Conservation (phyloP, 148 eudicot species). For the Persicaria tinctoria region DNA sequence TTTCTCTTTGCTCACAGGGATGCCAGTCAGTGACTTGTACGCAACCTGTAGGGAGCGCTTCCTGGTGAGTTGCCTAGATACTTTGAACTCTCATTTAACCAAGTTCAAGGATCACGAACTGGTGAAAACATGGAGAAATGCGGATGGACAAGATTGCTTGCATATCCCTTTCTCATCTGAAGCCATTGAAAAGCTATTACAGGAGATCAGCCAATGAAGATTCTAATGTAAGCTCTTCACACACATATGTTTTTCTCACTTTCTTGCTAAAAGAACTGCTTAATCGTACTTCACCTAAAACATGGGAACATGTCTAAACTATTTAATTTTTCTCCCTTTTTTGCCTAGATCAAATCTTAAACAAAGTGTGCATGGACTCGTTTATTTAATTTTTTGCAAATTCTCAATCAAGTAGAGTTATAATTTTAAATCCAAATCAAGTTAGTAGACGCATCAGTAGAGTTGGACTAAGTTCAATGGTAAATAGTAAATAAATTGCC, state of each 20-base stretch:
- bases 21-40: conserved; percentile 57
- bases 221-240: background rate
- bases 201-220: conserved; percentile 43
- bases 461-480: too few species aligned
- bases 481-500: too few species aligned
- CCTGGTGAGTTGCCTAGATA: conserved; percentile 83
- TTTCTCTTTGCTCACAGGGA: conserved; percentile 34
- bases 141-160: conserved; percentile 91
- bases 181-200: conserved; percentile 66
- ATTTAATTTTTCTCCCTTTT: too few species aligned
- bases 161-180: conserved; percentile 68
- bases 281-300: too few species aligned
- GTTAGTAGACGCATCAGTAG: too few species aligned
- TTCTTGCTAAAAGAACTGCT: background rate
- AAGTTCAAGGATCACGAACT: conserved; percentile 94
- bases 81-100: conserved; percentile 82
- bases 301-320: too few species aligned
- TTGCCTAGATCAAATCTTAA: too few species aligned
- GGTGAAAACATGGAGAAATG: conserved; percentile 62
- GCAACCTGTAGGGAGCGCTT: conserved; percentile 72
- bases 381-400: too few species aligned
- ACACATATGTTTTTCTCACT: background rate
- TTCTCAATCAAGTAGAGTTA: too few species aligned
- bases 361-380: too few species aligned
- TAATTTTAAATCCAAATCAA: too few species aligned